Evolutionary conservation across 1,284 basidiomycete genomes (phyloP).

Genomic region (Exobasidium cylindrosporum): DNA sequence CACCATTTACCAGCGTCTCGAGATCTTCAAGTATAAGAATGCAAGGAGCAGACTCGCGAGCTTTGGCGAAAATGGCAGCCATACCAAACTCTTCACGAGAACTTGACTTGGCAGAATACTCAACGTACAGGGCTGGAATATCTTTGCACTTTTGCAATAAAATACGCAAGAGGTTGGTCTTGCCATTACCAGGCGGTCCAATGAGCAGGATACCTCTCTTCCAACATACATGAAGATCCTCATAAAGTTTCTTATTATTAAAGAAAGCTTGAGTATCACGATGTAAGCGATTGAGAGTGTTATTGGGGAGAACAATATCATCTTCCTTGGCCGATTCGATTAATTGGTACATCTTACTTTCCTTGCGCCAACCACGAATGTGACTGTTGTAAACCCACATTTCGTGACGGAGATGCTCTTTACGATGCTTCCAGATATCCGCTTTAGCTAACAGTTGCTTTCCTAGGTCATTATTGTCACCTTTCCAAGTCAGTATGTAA

Average conservation of each 20-base stretch:
- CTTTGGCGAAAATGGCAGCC: slow-evolving; percentile 10
- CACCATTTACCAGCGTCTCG: slow-evolving; percentile 12
- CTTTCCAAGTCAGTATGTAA: background rate
- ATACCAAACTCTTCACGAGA: background rate
- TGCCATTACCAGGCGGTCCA: slow-evolving; percentile 19
- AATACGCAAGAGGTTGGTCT: slow-evolving; percentile 12
- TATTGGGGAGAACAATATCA: slow-evolving; percentile 1
- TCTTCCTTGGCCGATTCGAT: background rate
- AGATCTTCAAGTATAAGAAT: slow-evolving; percentile 18
- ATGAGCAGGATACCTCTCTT: slow-evolving; percentile 15
- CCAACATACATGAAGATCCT: slow-evolving; percentile 8
- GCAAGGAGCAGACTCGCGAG: slow-evolving; percentile 14
- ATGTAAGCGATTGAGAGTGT: background rate
- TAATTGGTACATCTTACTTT: background rate
- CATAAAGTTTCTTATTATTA: slow-evolving; percentile 1
- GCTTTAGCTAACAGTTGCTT: background rate
- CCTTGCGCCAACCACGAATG: background rate
- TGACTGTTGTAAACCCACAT: slow-evolving; percentile 2
- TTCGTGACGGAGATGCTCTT: slow-evolving; percentile 3
- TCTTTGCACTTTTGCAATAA: background rate
- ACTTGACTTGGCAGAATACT: no score
- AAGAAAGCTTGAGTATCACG: slow-evolving; percentile 11
- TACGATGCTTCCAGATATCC: background rate
- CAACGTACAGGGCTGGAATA: slow-evolving; percentile 7
- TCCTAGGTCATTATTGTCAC: background rate